Evolutionary conservation across 805 yeast species (phyloP).

Genomic region (Teunomyces lycoperdinae): DNA sequence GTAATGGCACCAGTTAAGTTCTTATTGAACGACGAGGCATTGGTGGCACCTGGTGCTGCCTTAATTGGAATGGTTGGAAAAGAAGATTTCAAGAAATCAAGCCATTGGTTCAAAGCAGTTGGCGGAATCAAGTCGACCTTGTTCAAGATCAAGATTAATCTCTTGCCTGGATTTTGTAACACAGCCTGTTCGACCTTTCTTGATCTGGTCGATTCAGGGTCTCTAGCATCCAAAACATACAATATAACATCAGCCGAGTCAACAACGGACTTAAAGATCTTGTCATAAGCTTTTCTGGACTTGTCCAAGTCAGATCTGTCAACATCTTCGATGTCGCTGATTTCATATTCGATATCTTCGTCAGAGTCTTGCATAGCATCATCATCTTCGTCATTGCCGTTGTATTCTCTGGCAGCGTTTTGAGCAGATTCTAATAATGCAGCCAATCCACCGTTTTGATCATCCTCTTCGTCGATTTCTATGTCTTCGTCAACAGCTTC

Average conservation of each 20-base stretch:
- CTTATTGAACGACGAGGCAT: constrained; percentile 66
- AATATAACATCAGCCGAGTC: constrained; percentile 88
- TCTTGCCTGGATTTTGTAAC: constrained; percentile 72
- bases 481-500: constrained; percentile 34
- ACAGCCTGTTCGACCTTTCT: constrained; percentile 89
- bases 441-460: constrained; percentile 55
- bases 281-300: constrained; percentile 89
- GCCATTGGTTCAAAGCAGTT: constrained; percentile 79
- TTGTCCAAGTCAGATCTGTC: constrained; percentile 55
- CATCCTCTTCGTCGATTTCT: constrained; percentile 41
- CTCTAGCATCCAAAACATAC: constrained; percentile 96
- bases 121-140: constrained; percentile 93
- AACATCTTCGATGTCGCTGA: constrained; percentile 42
- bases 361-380: constrained; percentile 29
- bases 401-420: constrained; percentile 74
- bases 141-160: constrained; percentile 82
- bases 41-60: constrained; percentile 74
- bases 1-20: constrained; percentile 69
- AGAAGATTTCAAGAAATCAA: constrained; percentile 67
- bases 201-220: constrained; percentile 93
- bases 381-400: constrained; percentile 48
- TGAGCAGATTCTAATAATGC: constrained; percentile 91
- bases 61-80: constrained; percentile 92
- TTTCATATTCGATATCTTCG: constrained; percentile 43
- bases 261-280: constrained; percentile 88